Conservation (phyloP, 768 basidiomycete genomes). For the Termitomyces eurrhizus region DNA sequence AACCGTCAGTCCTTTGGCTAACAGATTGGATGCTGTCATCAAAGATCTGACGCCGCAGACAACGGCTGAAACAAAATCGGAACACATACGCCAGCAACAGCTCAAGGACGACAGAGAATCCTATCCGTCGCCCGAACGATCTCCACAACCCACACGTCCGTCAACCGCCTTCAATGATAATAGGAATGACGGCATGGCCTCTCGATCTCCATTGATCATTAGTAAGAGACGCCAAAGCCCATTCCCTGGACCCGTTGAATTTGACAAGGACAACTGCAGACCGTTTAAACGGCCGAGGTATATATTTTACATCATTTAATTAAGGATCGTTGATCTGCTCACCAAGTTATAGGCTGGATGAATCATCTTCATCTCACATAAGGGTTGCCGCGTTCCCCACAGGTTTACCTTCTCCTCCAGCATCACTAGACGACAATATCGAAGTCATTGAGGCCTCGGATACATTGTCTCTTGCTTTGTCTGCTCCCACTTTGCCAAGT, state of each 20-base stretch:
- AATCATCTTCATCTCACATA: not conserved
- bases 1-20: slow-evolving; percentile 26
- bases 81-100: slow-evolving; percentile 5
- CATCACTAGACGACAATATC: slow-evolving; percentile 2
- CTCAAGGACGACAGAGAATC: slow-evolving; percentile 8
- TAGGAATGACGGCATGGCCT: too few species aligned
- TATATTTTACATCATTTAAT: too few species aligned
- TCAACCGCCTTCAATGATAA: not conserved
- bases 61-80: slow-evolving; percentile 12
- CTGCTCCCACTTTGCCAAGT: slow-evolving; percentile 8
- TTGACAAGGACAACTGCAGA: too few species aligned
- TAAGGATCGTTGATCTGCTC: not conserved
- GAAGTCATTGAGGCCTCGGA: not conserved
- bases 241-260: too few species aligned
- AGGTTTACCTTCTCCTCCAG: slow-evolving; percentile 14
- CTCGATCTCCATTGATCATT: not conserved
- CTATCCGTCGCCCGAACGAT: slow-evolving; percentile 18
- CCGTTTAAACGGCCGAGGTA: too few species aligned
- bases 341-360: not conserved
- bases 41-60: slow-evolving; percentile 24
- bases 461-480: not conserved
- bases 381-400: not conserved
- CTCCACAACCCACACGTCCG: slow-evolving; percentile 6
- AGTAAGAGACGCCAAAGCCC: slow-evolving; percentile 14
- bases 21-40: slow-evolving; percentile 24